These are phyloP conservation scores for Diophrys sp. DNA, from an alignment of 73 alveolate genomes.

Conservation along the genomic window DNA sequence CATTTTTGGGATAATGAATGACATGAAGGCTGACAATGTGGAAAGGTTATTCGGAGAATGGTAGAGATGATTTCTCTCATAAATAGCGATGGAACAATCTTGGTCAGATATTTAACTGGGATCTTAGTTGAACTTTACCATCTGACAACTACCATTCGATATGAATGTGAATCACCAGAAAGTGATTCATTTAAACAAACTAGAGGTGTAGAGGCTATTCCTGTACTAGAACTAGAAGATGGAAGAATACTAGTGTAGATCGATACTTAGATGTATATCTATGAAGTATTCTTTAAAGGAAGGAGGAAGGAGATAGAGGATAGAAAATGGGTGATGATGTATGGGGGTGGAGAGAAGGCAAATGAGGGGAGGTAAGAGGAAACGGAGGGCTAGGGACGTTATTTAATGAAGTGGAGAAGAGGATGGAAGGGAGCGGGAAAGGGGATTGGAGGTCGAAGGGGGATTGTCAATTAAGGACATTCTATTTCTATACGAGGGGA, in stretches of 20 bases:
- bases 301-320: not conserved
- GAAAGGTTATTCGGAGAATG: too few relatives aligned
- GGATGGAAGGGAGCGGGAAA: not conserved
- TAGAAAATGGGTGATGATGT: not conserved
- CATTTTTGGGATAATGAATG: too few relatives aligned
- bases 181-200: not conserved
- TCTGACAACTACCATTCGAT: not conserved
- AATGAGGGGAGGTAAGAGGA: not conserved
- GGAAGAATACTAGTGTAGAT: not conserved
- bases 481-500: too few relatives aligned
- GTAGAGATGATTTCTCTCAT: too few relatives aligned
- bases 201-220: not conserved
- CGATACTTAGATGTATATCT: not conserved
- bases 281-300: not conserved
- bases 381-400: not conserved
- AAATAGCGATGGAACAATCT: too few relatives aligned
- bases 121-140: too few relatives aligned
- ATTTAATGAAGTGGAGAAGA: not conserved
- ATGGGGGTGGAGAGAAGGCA: not conserved
- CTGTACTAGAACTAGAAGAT: not conserved
- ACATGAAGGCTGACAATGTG: not conserved
- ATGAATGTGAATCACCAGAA: not conserved
- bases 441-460: not conserved
- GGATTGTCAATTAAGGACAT: too few relatives aligned
- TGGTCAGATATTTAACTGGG: too few relatives aligned